These are phyloP conservation scores for Metrosideros polymorpha DNA, from an alignment of 441 rosid species.

Conservation along the genomic window DNA sequence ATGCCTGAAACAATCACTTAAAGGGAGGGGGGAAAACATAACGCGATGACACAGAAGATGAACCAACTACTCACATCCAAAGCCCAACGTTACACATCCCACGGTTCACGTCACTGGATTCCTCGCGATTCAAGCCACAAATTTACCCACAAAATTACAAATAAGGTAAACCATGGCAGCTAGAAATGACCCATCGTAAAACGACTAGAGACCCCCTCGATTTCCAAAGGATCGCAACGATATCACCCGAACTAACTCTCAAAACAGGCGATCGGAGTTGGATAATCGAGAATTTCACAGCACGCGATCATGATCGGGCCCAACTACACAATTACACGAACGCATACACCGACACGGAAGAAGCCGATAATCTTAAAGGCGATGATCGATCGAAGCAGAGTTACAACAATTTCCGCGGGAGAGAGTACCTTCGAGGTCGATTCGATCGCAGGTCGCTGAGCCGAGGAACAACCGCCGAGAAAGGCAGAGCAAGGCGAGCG, in stretches of 20 bases:
- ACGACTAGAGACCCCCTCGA: not conserved
- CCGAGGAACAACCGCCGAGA: not conserved
- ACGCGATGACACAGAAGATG: not conserved
- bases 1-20: not conserved
- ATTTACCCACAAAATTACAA: not conserved
- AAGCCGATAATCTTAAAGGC: not conserved
- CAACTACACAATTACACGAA: not conserved
- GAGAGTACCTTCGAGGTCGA: not conserved
- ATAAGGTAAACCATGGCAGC: not conserved
- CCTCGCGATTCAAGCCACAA: not conserved
- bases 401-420: not conserved
- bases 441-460: not conserved
- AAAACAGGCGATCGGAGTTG: not conserved
- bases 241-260: not conserved
- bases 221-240: not conserved
- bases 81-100: not conserved
- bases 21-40: not conserved
- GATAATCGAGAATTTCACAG: not conserved
- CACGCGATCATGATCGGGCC: not conserved
- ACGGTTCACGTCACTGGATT: not conserved
- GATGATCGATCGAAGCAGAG: not conserved
- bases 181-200: not conserved
- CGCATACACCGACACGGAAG: not conserved
- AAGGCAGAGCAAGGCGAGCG: not conserved
- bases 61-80: not conserved